These are phyloP conservation scores for Phlebiopsis gigantea DNA, from an alignment of 768 basidiomycete species.

Conservation along the genomic window DNA sequence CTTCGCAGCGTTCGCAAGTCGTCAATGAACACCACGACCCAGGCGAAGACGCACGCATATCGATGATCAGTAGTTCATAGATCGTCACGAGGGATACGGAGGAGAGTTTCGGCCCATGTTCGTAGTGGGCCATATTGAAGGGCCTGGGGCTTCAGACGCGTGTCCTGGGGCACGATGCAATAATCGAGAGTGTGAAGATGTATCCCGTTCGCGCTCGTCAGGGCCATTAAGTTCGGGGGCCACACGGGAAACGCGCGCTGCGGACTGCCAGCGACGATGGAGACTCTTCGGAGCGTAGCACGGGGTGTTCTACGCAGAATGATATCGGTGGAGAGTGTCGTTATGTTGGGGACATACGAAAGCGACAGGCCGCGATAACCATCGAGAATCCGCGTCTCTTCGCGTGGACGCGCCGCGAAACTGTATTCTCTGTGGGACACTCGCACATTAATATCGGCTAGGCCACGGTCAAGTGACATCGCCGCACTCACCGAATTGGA, in stretches of 20 bases:
- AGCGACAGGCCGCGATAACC: neutral
- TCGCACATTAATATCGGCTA: conserved; percentile 5
- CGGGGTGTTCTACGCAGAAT: neutral
- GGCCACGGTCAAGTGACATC: neutral
- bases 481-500: neutral
- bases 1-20: neutral
- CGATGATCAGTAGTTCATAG: conserved; percentile 2
- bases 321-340: neutral
- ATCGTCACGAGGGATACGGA: neutral
- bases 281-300: neutral
- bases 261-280: neutral
- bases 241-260: neutral
- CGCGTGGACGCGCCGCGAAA: neutral
- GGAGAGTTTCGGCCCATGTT: conserved; percentile 3
- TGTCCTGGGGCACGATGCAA: neutral
- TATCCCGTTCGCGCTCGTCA: neutral
- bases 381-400: neutral
- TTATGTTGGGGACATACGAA: neutral
- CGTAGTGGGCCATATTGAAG: neutral
- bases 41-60: neutral
- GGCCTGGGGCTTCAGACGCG: neutral
- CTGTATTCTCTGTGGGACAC: neutral
- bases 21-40: neutral
- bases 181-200: neutral
- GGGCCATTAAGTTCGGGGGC: neutral